phyloP scores from a whole-genome alignment of 352 stramenopile species.

The Globisporangium echinulatum region DNA sequence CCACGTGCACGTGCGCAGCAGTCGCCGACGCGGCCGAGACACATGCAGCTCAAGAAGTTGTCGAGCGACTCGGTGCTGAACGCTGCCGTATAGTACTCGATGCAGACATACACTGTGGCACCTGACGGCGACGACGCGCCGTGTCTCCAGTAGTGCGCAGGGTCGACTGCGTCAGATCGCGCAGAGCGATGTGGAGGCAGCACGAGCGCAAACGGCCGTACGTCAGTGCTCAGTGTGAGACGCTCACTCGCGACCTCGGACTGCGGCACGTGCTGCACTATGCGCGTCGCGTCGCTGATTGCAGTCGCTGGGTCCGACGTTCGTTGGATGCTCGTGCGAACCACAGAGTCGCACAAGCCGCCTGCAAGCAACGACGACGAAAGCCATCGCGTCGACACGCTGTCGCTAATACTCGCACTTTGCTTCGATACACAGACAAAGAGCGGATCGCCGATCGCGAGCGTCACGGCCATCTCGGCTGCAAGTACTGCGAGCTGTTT shows the following conservation, averaged over 20 bases:
- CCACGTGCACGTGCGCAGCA: conserved; percentile 4
- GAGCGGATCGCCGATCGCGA: conserved; percentile 33
- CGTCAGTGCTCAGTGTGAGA: conserved; percentile 1
- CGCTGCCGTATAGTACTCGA: conserved; percentile 14
- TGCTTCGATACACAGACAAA: conserved; percentile 7
- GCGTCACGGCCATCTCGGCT: conserved; percentile 47
- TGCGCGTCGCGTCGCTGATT: conserved; percentile 4
- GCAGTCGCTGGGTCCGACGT: neutral
- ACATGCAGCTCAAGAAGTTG: conserved; percentile 17
- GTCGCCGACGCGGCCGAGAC: neutral
- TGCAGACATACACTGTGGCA: no score
- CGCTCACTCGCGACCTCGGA: neutral
- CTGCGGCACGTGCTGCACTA: conserved; percentile 30
- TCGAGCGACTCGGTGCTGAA: conserved; percentile 15
- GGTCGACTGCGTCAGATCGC: neutral
- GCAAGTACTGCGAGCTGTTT: conserved; percentile 54
- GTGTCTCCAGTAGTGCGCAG: neutral
- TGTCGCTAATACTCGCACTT: no score
- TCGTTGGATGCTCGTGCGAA: conserved; percentile 8
- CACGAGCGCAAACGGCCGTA: conserved; percentile 26
- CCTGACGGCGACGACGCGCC: neutral
- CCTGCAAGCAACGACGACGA: conserved; percentile 24
- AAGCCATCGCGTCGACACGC: conserved; percentile 12
- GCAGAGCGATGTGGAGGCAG: conserved; percentile 16
- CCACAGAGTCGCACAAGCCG: conserved; percentile 16